Conservation (phyloP, 2,329 filamentous ascomycete genomes). For the Alternaria viburni region DNA sequence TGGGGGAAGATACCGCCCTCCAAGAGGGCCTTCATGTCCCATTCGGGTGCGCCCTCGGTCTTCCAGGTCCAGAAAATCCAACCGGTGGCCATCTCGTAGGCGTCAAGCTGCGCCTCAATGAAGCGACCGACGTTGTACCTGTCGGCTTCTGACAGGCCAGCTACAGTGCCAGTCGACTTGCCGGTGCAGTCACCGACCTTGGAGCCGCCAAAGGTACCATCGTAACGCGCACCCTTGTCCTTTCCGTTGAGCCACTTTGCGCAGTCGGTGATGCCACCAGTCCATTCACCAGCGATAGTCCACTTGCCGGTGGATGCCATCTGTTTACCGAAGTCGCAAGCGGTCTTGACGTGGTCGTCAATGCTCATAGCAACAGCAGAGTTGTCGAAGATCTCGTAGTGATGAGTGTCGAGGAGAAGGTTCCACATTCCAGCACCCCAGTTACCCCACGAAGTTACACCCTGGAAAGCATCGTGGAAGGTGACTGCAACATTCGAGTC, state of each 20-base stretch:
- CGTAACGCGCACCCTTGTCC: conserved; percentile 55
- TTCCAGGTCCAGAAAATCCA: conserved; percentile 62
- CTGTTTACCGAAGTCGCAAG: conserved; percentile 53
- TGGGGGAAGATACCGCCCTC: conserved; percentile 58
- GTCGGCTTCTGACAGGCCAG: conserved; percentile 49
- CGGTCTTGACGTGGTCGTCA: conserved; percentile 49
- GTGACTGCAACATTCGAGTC: conserved; percentile 51
- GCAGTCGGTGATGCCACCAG: conserved; percentile 56
- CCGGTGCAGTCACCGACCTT: conserved; percentile 54
- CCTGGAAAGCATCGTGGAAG: conserved; percentile 57
- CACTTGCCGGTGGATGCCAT: conserved; percentile 56
- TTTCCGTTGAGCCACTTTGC: conserved; percentile 58
- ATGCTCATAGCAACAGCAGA: conserved; percentile 47
- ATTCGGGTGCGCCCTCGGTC: conserved; percentile 57
- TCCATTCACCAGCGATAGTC: conserved; percentile 58
- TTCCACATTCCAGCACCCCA: conserved; percentile 54
- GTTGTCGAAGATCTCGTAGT: conserved; percentile 56
- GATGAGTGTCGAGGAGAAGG: conserved; percentile 55
- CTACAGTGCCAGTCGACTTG: conserved; percentile 54
- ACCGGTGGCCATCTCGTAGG: conserved; percentile 55
- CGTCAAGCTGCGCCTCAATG: conserved; percentile 57
- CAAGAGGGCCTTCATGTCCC: conserved; percentile 56
- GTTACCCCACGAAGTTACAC: conserved; percentile 52
- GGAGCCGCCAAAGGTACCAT: conserved; percentile 48
- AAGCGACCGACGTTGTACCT: conserved; percentile 53